Evolutionary conservation across 257 asterid species (phyloP).

Genomic region (Nicotiana tabacum): DNA sequence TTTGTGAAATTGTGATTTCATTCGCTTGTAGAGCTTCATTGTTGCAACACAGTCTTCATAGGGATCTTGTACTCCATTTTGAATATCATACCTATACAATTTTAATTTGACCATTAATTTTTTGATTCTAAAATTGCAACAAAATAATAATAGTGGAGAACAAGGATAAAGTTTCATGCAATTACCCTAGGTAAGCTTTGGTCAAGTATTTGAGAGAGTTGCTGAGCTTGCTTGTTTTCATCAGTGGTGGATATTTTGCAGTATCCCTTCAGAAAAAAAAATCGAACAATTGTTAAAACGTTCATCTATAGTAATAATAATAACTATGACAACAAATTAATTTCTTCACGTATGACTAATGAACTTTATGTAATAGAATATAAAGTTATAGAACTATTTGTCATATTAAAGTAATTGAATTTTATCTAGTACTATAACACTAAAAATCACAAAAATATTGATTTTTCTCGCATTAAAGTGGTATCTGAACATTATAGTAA

Average conservation of each 20-base stretch:
- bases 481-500: background rate
- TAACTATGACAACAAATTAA: background rate
- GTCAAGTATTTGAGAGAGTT: constrained; percentile 79
- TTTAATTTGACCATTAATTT: background rate
- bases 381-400: background rate
- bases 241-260: constrained; percentile 74
- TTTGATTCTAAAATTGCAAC: background rate
- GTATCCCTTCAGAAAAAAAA: constrained; percentile 54
- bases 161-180: background rate
- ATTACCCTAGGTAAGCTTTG: constrained; percentile 75
- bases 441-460: background rate
- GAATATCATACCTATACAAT: constrained; percentile 67
- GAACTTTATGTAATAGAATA: background rate
- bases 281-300: background rate
- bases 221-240: constrained; percentile 94
- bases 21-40: constrained; percentile 67
- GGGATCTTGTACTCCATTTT: constrained; percentile 75
- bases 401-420: too few relatives aligned
- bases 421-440: too few relatives aligned
- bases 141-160: background rate
- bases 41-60: constrained; percentile 84
- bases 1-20: constrained; percentile 64
- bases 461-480: background rate
- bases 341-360: background rate
- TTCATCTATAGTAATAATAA: background rate